Evolutionary conservation across 352 stramenopile genomes (phyloP).

Genomic region (Blastocystis sp.): DNA sequence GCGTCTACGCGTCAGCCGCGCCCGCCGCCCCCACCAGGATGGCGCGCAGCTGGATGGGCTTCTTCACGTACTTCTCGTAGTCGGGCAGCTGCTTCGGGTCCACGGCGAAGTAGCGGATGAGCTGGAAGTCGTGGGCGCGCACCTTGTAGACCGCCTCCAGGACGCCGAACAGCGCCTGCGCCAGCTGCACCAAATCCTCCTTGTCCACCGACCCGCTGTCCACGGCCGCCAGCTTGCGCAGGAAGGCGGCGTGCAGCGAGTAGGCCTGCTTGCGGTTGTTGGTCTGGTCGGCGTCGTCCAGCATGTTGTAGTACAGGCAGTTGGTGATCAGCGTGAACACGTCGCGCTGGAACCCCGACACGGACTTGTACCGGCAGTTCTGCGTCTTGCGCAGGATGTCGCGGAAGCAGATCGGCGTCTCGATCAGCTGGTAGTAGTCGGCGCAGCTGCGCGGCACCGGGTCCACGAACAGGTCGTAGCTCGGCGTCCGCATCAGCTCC

Average conservation of each 20-base stretch:
- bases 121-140: background rate
- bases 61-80: constrained; percentile 64
- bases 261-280: constrained; percentile 53
- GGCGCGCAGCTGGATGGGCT: constrained; percentile 8
- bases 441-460: constrained; percentile 35
- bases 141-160: constrained; percentile 53
- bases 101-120: constrained; percentile 61
- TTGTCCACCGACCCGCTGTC: constrained; percentile 1
- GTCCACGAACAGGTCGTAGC: constrained; percentile 46
- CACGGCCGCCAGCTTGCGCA: background rate
- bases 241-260: background rate
- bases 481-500: background rate
- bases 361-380: constrained; percentile 5
- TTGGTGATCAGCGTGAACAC: constrained; percentile 36
- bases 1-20: constrained; percentile 4
- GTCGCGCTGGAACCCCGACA: constrained; percentile 13
- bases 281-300: constrained; percentile 23
- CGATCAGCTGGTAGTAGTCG: constrained; percentile 49
- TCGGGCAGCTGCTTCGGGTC: constrained; percentile 18
- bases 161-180: background rate
- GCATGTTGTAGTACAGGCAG: constrained; percentile 67
- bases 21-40: constrained; percentile 12
- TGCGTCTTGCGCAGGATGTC: constrained; percentile 26
- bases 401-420: constrained; percentile 55
- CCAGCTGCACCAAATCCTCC: constrained; percentile 23